Percentiles rank a stretch among this genome's conserved stretches.
Evolutionary conservation across 2,329 filamentous ascomycete genomes (phyloP).

Genomic region (Aspergillus luchuensis): DNA sequence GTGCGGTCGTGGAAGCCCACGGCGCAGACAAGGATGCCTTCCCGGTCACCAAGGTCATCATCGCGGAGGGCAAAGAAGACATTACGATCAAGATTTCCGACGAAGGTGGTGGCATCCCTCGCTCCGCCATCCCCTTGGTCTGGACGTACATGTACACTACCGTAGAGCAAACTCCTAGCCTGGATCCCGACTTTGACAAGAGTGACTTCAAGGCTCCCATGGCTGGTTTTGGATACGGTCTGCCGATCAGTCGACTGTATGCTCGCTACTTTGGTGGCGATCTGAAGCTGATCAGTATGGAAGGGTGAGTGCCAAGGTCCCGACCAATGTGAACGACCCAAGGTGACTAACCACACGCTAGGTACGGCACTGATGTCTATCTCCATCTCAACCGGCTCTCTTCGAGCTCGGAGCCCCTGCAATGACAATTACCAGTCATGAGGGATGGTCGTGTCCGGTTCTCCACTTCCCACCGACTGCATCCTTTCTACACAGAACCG

Average conservation of each 20-base stretch:
- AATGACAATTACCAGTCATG: slow-evolving; percentile 90
- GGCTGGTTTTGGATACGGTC: slow-evolving; percentile 97
- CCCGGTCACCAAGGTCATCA: slow-evolving; percentile 94
- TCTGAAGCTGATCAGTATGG: slow-evolving; percentile 97
- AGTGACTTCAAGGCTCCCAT: slow-evolving; percentile 99
- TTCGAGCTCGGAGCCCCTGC: slow-evolving; percentile 91
- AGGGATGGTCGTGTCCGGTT: slow-evolving; percentile 64
- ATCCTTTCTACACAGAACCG: slow-evolving; percentile 41
- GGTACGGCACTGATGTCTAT: slow-evolving; percentile 98
- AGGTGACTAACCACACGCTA: slow-evolving; percentile 42
- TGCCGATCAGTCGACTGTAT: slow-evolving; percentile 92
- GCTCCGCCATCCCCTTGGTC: slow-evolving; percentile 91
- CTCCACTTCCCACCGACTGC: slow-evolving; percentile 44
- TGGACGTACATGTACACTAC: slow-evolving; percentile 99
- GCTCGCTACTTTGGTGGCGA: slow-evolving; percentile 97
- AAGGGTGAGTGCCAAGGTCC: slow-evolving; percentile 68
- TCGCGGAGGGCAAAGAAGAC: slow-evolving; percentile 96
- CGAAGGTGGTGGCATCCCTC: slow-evolving; percentile 92
- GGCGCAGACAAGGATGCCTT: slow-evolving; percentile 95
- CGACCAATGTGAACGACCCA: no score
- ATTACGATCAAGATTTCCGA: slow-evolving; percentile 99
- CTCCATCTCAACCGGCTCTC: slow-evolving; percentile 95
- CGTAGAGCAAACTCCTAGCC: slow-evolving; percentile 88
- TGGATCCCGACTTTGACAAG: slow-evolving; percentile 98
- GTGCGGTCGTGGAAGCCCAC: slow-evolving; percentile 93